Base-by-base conservation (phyloP, 306 rosid species). In the Vigna mungo region DNA sequence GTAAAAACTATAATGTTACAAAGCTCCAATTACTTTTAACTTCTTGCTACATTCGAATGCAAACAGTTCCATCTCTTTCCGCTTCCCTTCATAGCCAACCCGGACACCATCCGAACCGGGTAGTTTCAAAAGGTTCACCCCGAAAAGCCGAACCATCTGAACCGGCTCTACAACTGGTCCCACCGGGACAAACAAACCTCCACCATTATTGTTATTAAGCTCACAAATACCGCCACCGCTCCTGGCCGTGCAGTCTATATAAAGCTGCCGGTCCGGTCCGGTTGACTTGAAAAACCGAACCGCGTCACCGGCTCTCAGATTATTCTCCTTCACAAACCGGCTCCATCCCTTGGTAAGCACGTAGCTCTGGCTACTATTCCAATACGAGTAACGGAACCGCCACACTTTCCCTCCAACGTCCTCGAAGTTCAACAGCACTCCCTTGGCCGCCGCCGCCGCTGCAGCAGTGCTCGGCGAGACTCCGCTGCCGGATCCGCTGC, bases 351-450 rank as follows among this genome's bases (percentile, higher is more conserved):
- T 95, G 2, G 99, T 95, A 9, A 95, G 56, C 68, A 95, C 98
- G 41, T 95, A 95, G 82, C 98, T 95, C 79, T 95, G 98, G 84
- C 98, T 95, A 49, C 99, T 95, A 25, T 95, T 95, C 99, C 99
- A 95, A 64, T 95, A 95, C 0, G 99, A 95, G 81, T 95, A 95
- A 65, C 99, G 84, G 68, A 95, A 95, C 75, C 99, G 83, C 99
- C 99, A 95, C 16, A 95, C 99, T 87, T 90, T 95, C 20, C 99
- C 97, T 43, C 96, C 97, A 17, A 85, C 84, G 56, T 95, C 99
- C 83, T 95, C 99, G 20, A 95, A 91, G 73, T 90, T 90, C 79
- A 95, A 74, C 2, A 95, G 88, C 13, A 90, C 58, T 0, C 97
- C 99, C 58, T 89, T 95, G 39, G 90, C 59, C 46, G 83, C 75